Evolutionary conservation across 805 yeast species (phyloP).

Genomic region (Naumovozyma castellii): DNA sequence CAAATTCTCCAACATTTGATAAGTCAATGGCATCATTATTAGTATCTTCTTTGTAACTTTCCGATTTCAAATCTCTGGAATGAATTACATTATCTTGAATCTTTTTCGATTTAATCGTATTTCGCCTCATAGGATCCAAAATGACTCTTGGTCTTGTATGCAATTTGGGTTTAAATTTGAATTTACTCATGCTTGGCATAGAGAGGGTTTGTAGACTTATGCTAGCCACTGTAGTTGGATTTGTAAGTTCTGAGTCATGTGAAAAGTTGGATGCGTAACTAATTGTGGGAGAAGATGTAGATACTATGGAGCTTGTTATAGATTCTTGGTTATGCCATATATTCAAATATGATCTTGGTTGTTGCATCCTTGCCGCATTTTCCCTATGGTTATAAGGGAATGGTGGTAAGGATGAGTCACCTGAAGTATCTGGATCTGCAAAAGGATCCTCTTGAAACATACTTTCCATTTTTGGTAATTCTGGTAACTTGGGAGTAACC

Average conservation of each 20-base stretch:
- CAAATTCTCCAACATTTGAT: not conserved
- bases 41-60: not conserved
- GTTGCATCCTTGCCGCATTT: conserved; percentile 10
- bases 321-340: conserved; percentile 28
- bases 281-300: conserved; percentile 12
- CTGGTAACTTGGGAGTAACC: conserved; percentile 7
- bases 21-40: not conserved
- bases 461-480: conserved; percentile 12
- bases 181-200: conserved; percentile 1
- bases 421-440: conserved; percentile 17
- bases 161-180: conserved; percentile 16
- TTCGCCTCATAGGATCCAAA: conserved; percentile 20
- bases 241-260: conserved; percentile 5
- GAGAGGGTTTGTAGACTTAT: too few relatives aligned
- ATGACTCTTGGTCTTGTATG: conserved; percentile 1
- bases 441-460: conserved; percentile 23
- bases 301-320: not conserved
- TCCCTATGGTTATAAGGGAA: conserved; percentile 1
- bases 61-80: not conserved
- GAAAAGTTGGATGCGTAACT: conserved; percentile 21
- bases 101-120: conserved; percentile 13
- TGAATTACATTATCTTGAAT: conserved; percentile 11
- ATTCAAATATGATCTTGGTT: conserved; percentile 20
- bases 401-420: conserved; percentile 7
- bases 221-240: not conserved